Base-by-base conservation (phyloP, 1,284 basidiomycete species). In the Ceraceosorus guamensis region DNA sequence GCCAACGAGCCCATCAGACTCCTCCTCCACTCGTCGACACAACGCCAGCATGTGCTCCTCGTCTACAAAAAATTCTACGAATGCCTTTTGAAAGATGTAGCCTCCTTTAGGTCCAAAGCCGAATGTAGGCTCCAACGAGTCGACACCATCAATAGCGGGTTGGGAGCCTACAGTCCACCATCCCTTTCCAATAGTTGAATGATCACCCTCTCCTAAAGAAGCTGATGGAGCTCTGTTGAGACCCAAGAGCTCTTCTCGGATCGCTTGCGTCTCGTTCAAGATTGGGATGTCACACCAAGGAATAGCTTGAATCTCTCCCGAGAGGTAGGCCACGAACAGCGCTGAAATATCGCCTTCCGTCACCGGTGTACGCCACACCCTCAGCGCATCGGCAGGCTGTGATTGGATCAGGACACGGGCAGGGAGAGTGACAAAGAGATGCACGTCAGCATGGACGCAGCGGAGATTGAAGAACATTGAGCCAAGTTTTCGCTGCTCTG, bases 141-240 rank as follows among this genome's bases (percentile, higher is more conserved):
- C 57, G n/a, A 65, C 63, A 0, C 70, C 73, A 46, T 73, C 72
- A 0, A 74, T 66, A 0, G 70, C 71, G 0, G 95, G 93, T 77
- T 98, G 95, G 16, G 91, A 96, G 6, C 91, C 91, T 31, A 98
- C 89, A 3, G 95, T 97, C 89, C 93, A 95, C 84, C 89, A 88
- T 2, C 66, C 63, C 39, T 67, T 66, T 8, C 67, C 67, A 4
- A 41, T 33, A 14, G 33, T 11, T 0, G 16, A 33, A 10, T 18
- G 8, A 24, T 24, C 16, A 10, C 18, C 18, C 31, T n/a, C 6
- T 11, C 24, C 14, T 37, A 14, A 11, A n/a, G n/a, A 10, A 31
- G 30, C 35, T n/a, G 37, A 18, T 32, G 5, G 18, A 3, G 50
- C 32, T 4, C 52, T 39, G 44, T 75, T 98, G 55, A 99, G 81